Base-by-base conservation (phyloP, 2,329 filamentous ascomycete genomes). In the Monosporascus sp. region DNA sequence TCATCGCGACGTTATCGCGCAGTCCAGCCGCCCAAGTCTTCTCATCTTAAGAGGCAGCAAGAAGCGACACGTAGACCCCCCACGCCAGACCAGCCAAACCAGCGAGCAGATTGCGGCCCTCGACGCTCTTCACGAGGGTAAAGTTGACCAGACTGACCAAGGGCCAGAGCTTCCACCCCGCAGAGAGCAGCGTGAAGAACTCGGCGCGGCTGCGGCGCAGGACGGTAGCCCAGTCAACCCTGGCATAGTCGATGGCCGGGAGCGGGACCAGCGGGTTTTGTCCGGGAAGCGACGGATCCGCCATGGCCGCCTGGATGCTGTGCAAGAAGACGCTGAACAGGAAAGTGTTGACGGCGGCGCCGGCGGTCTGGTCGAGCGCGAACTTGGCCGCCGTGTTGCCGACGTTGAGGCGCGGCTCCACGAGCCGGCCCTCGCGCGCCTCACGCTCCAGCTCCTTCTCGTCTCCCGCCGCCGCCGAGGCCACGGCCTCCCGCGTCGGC, bases 111-210 rank as follows among this genome's bases (percentile, higher is more conserved):
- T 88, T 85, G 38, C 89, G 77, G 50, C 79, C 78, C 63, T 90
- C 80, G 3, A 90, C 81, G n/a, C 85, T 88, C 58, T 88, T 79
- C 55, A 90, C 72, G 20, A 80, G 67, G 2, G 84, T 78, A 64
- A 88, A 91, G 74, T 88, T 88, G 56, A 89, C 65, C 18, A 88
- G 65, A 57, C 84, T 87, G 22, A 92, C 83, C 3, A 79, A 61
- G 1, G 89, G 89, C 82, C 89, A 90, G 53, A 92, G 75, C 64
- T 81, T 85, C 71, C 87, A 83, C 1, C 89, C 86, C 0, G 90
- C 89, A 45, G 73, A 64, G 60, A 90, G 75, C 52, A 93, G 75
- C 0, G 78, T 75, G 71, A 75, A 80, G 59, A 89, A 87, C 65
- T 89, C 86, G 44, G 74, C 65, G 55, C 68, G 65, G 3, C 75